These are phyloP conservation scores for Fusarium bulbicola DNA, from an alignment of 2,329 filamentous ascomycete genomes.

Conservation along the genomic window DNA sequence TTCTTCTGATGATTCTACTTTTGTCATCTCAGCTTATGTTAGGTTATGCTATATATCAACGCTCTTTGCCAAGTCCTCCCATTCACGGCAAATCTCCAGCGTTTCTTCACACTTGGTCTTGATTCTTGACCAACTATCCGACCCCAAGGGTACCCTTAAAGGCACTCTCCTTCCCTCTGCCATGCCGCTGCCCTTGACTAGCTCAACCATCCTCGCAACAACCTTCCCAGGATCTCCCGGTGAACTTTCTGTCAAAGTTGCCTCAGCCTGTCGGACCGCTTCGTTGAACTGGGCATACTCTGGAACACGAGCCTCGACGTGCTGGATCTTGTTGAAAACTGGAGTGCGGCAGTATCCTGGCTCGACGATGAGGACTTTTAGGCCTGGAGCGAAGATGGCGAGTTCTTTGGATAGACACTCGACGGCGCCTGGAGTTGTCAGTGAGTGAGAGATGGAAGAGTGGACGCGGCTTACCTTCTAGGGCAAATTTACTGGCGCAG, in stretches of 20 bases:
- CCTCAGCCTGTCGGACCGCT: conserved; percentile 28
- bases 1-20: too few relatives aligned
- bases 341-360: conserved; percentile 53
- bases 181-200: conserved; percentile 58
- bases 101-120: conserved; percentile 61
- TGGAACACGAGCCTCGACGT: conserved; percentile 36
- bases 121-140: conserved; percentile 60
- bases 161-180: conserved; percentile 48
- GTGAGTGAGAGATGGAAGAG: neutral
- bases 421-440: conserved; percentile 22
- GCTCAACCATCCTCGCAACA: conserved; percentile 61
- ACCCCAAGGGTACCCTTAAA: conserved; percentile 61
- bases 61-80: conserved; percentile 59
- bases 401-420: conserved; percentile 42
- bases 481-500: conserved; percentile 45
- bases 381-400: conserved; percentile 33
- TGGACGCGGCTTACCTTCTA: conserved; percentile 37
- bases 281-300: conserved; percentile 47
- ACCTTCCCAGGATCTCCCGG: conserved; percentile 61
- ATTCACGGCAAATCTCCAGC: conserved; percentile 57
- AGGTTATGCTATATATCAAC: conserved; percentile 46
- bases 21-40: rapidly evolving
- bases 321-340: conserved; percentile 49
- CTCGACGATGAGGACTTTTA: conserved; percentile 52
- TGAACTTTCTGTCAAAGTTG: conserved; percentile 46